Conservation (phyloP, 169 alveolate genomes). For the Babesia ovata region DNA sequence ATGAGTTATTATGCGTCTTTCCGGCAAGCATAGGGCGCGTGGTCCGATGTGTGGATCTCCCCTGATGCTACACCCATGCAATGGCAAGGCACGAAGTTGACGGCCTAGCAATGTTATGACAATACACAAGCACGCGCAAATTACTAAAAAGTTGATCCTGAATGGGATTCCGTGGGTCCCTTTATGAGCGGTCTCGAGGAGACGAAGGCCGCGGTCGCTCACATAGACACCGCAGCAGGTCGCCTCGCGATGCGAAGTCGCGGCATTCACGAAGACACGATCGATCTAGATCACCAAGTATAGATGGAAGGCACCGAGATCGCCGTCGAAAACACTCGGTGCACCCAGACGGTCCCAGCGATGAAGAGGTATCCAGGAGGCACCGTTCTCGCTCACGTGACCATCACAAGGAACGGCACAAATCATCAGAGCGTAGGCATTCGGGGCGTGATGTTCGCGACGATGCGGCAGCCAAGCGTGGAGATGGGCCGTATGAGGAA, state of each 20-base stretch:
- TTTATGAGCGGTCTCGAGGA: slow-evolving; percentile 32
- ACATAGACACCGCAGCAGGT: slow-evolving; percentile 44
- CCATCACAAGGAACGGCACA: slow-evolving; percentile 1
- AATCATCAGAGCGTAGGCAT: not conserved
- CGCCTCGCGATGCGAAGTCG: slow-evolving; percentile 12
- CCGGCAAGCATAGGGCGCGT: not conserved
- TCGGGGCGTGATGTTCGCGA: not conserved
- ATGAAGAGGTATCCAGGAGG: slow-evolving; percentile 1
- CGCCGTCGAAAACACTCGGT: slow-evolving; percentile 17
- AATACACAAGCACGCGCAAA: not conserved
- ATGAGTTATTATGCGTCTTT: too few relatives aligned
- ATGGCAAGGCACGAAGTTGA: not conserved
- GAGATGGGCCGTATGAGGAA: not conserved
- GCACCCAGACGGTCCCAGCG: slow-evolving; percentile 10
- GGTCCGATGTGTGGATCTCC: slow-evolving; percentile 2
- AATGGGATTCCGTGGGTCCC: slow-evolving; percentile 43
- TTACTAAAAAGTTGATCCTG: not conserved
- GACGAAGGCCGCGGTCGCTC: slow-evolving; percentile 41
- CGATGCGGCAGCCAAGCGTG: too few relatives aligned
- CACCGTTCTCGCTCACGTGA: slow-evolving; percentile 26
- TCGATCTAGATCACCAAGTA: slow-evolving; percentile 23
- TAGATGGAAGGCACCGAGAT: slow-evolving; percentile 23
- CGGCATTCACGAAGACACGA: slow-evolving; percentile 37
- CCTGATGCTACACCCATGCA: slow-evolving; percentile 4
- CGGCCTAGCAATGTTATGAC: not conserved